Evolutionary conservation across 2,329 filamentous ascomycete genomes (phyloP).

Genomic region (Fusarium veterinarium): DNA sequence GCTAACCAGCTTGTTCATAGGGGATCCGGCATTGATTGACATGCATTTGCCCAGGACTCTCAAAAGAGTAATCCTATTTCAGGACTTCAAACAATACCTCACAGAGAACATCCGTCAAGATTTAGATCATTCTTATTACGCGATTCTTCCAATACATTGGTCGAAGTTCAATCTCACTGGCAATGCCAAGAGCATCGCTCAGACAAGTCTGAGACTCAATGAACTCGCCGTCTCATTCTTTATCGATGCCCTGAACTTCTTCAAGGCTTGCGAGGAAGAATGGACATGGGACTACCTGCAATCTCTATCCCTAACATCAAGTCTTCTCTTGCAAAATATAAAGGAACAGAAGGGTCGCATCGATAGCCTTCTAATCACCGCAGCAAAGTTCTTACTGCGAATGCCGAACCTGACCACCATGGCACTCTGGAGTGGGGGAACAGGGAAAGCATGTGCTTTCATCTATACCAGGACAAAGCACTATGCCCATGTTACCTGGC

Average conservation of each 20-base stretch:
- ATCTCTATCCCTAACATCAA: constrained; percentile 1
- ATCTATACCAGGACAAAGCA: neutral
- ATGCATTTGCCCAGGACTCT: neutral
- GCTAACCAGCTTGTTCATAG: neutral
- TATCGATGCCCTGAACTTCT: neutral
- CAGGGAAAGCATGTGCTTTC: neutral
- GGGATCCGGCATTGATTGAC: neutral
- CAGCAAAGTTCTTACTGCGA: neutral
- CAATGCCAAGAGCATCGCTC: neutral
- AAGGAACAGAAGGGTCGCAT: rapidly evolving
- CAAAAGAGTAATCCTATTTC: neutral
- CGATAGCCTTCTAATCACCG: neutral
- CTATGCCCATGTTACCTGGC: neutral
- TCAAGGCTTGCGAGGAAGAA: neutral
- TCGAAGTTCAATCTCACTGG: no score
- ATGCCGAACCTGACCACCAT: constrained; percentile 2
- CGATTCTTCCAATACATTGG: neutral
- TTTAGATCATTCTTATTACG: neutral
- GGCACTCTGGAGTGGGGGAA: neutral
- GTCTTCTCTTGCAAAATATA: neutral
- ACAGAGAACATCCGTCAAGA: neutral
- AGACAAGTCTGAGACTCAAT: neutral
- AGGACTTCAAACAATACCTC: neutral
- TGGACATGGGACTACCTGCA: neutral
- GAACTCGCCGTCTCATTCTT: constrained; percentile 2